These are phyloP conservation scores for Paraphaeosphaeria sporulosa DNA, from an alignment of 2,329 filamentous ascomycete genomes.

Conservation along the genomic window DNA sequence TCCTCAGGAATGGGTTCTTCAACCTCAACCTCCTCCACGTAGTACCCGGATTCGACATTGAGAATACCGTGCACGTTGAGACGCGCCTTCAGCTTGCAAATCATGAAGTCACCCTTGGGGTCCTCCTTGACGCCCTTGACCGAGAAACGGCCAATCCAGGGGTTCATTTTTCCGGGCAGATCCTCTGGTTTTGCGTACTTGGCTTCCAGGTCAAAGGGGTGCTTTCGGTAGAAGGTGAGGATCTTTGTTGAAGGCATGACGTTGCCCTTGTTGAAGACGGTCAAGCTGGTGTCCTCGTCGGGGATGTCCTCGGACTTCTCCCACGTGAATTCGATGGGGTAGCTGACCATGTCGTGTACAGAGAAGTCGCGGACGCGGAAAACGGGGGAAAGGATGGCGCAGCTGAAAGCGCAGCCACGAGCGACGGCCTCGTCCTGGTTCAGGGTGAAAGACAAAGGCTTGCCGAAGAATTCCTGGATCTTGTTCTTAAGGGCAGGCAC, in stretches of 20 bases:
- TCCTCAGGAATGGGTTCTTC: constrained; percentile 85
- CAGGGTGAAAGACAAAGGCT: constrained; percentile 90
- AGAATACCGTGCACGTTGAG: constrained; percentile 96
- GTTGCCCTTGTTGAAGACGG: constrained; percentile 97
- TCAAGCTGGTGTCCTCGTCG: constrained; percentile 96
- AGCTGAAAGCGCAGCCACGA: constrained; percentile 95
- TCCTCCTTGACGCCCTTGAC: constrained; percentile 97
- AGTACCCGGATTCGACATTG: constrained; percentile 97
- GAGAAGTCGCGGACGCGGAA: constrained; percentile 99
- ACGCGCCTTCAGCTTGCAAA: constrained; percentile 98
- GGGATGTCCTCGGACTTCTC: constrained; percentile 98
- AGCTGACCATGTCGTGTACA: constrained; percentile 96
- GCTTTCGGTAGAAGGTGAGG: constrained; percentile 98
- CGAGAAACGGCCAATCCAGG: constrained; percentile 97
- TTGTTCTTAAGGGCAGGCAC: constrained; percentile 90
- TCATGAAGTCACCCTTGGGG: constrained; percentile 96
- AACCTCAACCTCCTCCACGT: constrained; percentile 95
- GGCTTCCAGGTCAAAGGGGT: constrained; percentile 95
- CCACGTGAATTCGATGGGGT: constrained; percentile 98
- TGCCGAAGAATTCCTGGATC: constrained; percentile 91
- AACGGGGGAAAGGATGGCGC: constrained; percentile 93
- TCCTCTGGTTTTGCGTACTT: constrained; percentile 86
- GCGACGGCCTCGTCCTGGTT: constrained; percentile 98
- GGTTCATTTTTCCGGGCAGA: constrained; percentile 87
- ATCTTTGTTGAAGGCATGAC: constrained; percentile 99